Evolutionary conservation across 148 eudicot species (phyloP).

Genomic region (Amaranthus cruentus): DNA sequence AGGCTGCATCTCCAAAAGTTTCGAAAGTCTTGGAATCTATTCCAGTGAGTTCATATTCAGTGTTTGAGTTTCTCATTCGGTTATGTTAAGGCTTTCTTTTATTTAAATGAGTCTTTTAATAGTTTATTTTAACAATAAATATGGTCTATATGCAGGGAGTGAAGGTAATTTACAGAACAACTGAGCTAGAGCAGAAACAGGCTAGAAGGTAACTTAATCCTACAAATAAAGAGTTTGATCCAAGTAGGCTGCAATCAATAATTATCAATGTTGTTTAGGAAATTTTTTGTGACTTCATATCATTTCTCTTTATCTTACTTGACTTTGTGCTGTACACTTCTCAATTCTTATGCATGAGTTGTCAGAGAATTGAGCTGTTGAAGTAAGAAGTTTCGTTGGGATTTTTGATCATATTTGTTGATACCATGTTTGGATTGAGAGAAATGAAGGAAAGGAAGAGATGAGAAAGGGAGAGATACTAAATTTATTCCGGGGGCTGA

Average conservation of each 20-base stretch:
- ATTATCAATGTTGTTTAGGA: background rate
- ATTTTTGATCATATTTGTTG: background rate
- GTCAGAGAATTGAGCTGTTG: background rate
- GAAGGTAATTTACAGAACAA: constrained; percentile 77
- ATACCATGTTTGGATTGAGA: too few species aligned
- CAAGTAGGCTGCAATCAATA: background rate
- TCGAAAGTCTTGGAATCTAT: constrained; percentile 81
- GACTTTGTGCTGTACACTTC: background rate
- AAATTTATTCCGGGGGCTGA: too few species aligned
- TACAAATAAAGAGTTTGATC: background rate
- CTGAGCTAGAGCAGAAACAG: constrained; percentile 76
- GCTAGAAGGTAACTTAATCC: constrained; percentile 63
- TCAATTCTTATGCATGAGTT: background rate
- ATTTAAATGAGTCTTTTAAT: background rate
- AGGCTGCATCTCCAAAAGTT: constrained; percentile 77
- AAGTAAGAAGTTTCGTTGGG: background rate
- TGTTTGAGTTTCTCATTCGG: background rate
- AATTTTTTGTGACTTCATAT: background rate
- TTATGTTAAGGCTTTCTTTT: background rate
- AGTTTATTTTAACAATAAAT: background rate
- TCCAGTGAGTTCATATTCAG: constrained; percentile 51
- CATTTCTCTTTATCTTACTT: background rate
- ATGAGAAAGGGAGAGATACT: too few species aligned
- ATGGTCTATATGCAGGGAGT: constrained; percentile 52
- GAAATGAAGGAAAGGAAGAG: too few species aligned